These are phyloP conservation scores for Lactarius sp. DNA, from an alignment of 768 basidiomycete genomes.

Conservation along the genomic window DNA sequence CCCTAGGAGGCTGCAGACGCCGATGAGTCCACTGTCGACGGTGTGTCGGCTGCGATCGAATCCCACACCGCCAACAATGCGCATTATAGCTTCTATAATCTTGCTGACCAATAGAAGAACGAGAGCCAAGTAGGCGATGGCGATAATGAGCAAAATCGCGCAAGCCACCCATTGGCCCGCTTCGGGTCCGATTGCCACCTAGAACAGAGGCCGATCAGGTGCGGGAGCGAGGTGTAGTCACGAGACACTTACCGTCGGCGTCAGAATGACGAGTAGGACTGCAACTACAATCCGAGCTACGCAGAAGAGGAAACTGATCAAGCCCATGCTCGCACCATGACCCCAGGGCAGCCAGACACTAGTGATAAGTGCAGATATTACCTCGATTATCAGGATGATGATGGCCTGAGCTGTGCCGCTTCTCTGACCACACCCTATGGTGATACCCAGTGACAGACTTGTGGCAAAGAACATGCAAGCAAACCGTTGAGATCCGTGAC, in stretches of 20 bases:
- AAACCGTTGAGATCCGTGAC: conserved; percentile 87
- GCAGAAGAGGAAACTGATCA: conserved; percentile 90
- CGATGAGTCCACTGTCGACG: conserved; percentile 83
- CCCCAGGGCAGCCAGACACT: conserved; percentile 97
- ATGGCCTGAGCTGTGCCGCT: conserved; percentile 91
- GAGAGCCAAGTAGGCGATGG: conserved; percentile 80
- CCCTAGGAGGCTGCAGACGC: conserved; percentile 70
- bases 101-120: conserved; percentile 80
- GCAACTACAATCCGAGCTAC: conserved; percentile 87
- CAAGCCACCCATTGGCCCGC: conserved; percentile 93
- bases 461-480: conserved; percentile 73
- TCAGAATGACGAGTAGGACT: conserved; percentile 85
- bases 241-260: conserved; percentile 59
- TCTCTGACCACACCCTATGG: conserved; percentile 84
- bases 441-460: conserved; percentile 77
- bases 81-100: conserved; percentile 73
- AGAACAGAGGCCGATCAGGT: conserved; percentile 15
- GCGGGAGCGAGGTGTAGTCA: background rate
- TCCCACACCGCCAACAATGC: conserved; percentile 68
- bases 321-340: conserved; percentile 93
- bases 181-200: conserved; percentile 81
- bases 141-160: conserved; percentile 79
- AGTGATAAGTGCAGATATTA: conserved; percentile 79
- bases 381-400: conserved; percentile 84
- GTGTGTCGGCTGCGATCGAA: conserved; percentile 81